Evolutionary conservation across 306 rosid genomes (phyloP).

Genomic region (Hippophae gyantsensis): DNA sequence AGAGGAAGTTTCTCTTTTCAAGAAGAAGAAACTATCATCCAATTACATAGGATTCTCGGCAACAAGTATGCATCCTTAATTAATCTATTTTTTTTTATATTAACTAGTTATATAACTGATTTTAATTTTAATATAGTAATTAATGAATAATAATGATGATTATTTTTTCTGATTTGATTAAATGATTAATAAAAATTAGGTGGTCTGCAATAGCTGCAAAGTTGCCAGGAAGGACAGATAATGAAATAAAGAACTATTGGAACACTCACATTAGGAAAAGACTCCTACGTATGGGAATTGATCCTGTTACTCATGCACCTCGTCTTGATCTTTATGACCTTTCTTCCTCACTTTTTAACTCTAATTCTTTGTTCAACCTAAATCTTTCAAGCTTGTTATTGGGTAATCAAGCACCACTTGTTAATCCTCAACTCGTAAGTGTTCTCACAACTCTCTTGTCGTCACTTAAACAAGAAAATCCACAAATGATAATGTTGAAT

Average conservation of each 20-base stretch:
- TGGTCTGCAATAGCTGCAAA: conserved; percentile 91
- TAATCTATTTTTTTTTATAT: neutral
- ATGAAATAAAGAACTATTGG: conserved; percentile 92
- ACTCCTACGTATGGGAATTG: conserved; percentile 69
- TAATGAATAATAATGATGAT: neutral
- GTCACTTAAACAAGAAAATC: conserved; percentile 36
- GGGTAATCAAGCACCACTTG: conserved; percentile 37
- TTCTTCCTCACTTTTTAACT: conserved; percentile 30
- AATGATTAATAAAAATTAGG: conserved; percentile 21
- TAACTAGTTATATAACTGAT: neutral
- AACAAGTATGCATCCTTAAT: conserved; percentile 52
- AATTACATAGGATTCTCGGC: conserved; percentile 72
- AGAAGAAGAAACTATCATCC: conserved; percentile 89
- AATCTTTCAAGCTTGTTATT: conserved; percentile 45
- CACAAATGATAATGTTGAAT: conserved; percentile 14
- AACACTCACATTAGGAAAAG: conserved; percentile 82
- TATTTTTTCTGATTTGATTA: neutral
- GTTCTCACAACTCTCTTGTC: conserved; percentile 42
- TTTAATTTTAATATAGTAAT: neutral
- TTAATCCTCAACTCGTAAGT: conserved; percentile 53
- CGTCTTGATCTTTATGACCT: conserved; percentile 76
- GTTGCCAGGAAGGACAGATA: conserved; percentile 88
- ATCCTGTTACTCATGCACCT: conserved; percentile 85
- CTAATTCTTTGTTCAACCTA: conserved; percentile 39
- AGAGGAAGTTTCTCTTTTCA: conserved; percentile 92